These are phyloP conservation scores for Ganoderma multipileum DNA, from an alignment of 1,284 basidiomycete species.

Conservation along the genomic window DNA sequence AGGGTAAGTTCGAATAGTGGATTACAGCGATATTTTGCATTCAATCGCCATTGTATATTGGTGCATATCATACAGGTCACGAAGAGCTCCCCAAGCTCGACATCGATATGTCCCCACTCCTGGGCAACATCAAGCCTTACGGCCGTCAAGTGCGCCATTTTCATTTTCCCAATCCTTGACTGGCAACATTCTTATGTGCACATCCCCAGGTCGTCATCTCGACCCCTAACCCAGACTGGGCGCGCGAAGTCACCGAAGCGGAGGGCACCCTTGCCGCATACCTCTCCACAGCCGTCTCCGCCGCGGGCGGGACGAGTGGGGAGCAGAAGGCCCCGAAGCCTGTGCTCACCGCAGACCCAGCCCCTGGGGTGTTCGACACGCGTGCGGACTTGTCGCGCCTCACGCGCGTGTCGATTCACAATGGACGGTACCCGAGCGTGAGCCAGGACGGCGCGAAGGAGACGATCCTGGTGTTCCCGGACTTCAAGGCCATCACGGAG, in stretches of 20 bases:
- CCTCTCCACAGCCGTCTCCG: slow-evolving; percentile 43
- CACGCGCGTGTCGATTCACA: slow-evolving; percentile 74
- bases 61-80: slow-evolving; percentile 56
- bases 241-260: slow-evolving; percentile 74
- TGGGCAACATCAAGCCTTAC: slow-evolving; percentile 87
- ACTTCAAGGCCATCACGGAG: slow-evolving; percentile 83
- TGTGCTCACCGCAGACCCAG: slow-evolving; percentile 31
- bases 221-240: slow-evolving; percentile 90
- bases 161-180: not conserved
- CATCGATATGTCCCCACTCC: slow-evolving; percentile 80
- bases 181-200: not conserved
- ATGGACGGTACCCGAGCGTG: slow-evolving; percentile 79
- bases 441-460: slow-evolving; percentile 65
- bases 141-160: slow-evolving; percentile 69
- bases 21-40: slow-evolving; percentile 1
- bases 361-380: slow-evolving; percentile 60
- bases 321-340: slow-evolving; percentile 15
- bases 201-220: slow-evolving; percentile 79
- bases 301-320: not conserved
- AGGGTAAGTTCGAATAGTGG: slow-evolving; percentile 48
- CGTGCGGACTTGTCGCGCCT: slow-evolving; percentile 45
- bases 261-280: slow-evolving; percentile 72
- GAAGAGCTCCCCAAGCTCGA: slow-evolving; percentile 79
- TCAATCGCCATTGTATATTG: not conserved
- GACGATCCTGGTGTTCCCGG: slow-evolving; percentile 87